Evolutionary conservation across 2,329 filamentous ascomycete species (phyloP).

Genomic region (Keithomyces neogunnii): DNA sequence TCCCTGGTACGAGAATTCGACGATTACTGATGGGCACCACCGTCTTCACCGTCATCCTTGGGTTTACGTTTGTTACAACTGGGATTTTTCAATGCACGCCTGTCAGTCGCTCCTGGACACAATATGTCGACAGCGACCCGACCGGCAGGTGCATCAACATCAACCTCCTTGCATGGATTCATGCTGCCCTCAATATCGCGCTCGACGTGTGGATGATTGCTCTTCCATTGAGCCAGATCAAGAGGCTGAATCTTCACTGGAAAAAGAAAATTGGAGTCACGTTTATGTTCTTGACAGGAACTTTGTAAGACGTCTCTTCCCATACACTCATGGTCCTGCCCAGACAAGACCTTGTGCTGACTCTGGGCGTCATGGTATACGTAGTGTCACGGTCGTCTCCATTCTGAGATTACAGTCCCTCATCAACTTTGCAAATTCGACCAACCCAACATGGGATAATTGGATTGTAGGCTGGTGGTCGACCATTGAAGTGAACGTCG

Average conservation of each 20-base stretch:
- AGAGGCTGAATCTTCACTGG: conserved; percentile 3
- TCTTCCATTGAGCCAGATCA: conserved; percentile 7
- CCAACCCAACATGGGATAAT: conserved; percentile 7
- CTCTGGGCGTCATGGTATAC: not conserved
- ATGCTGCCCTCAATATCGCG: conserved; percentile 1
- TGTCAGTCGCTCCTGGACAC: conserved; percentile 29
- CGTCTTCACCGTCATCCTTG: conserved; percentile 20
- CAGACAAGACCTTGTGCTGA: not conserved
- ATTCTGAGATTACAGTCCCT: conserved; percentile 6
- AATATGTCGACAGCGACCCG: conserved; percentile 26
- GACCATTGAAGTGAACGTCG: conserved; percentile 6
- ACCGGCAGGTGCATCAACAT: conserved; percentile 3
- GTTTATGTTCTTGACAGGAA: conserved; percentile 6
- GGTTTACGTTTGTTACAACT: conserved; percentile 22
- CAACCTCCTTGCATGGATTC: conserved; percentile 6
- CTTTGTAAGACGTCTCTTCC: conserved; percentile 4
- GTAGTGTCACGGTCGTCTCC: conserved; percentile 5
- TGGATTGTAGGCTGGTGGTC: conserved; percentile 6
- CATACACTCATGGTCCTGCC: not conserved
- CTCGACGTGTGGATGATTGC: conserved; percentile 8
- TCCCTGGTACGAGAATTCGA: conserved; percentile 21
- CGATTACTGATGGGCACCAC: conserved; percentile 24
- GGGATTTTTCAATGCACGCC: conserved; percentile 31
- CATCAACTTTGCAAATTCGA: conserved; percentile 5
- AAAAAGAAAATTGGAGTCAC: conserved; percentile 7